These are phyloP conservation scores for Medicago arabica DNA, from an alignment of 306 rosid genomes.

Conservation along the genomic window DNA sequence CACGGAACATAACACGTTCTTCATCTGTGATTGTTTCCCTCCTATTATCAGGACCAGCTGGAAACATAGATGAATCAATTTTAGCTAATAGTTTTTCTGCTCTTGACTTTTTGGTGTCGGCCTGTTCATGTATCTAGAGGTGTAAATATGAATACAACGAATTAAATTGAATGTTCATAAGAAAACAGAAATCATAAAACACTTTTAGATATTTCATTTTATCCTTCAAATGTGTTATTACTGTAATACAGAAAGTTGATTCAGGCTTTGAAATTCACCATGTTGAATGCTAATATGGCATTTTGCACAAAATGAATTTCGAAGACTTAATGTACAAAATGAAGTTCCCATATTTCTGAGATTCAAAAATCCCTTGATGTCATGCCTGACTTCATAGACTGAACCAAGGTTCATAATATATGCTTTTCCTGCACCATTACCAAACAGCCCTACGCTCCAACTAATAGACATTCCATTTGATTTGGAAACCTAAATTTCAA, in stretches of 20 bases:
- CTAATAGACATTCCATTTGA: slow-evolving; percentile 19
- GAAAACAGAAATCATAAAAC: slow-evolving; percentile 27
- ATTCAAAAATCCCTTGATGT: neutral
- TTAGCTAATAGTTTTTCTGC: slow-evolving; percentile 74
- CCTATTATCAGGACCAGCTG: slow-evolving; percentile 78
- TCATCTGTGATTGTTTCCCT: slow-evolving; percentile 92
- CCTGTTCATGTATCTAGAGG: slow-evolving; percentile 60
- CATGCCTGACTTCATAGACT: slow-evolving; percentile 9
- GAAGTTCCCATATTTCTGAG: neutral
- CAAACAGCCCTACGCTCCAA: slow-evolving; percentile 17
- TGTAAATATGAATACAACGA: slow-evolving; percentile 15
- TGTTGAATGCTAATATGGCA: neutral
- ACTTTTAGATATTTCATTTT: neutral
- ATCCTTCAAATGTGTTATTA: neutral
- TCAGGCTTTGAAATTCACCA: neutral
- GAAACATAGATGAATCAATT: slow-evolving; percentile 82
- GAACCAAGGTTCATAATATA: neutral
- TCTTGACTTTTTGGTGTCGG: slow-evolving; percentile 77
- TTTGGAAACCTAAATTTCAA: slow-evolving; percentile 30
- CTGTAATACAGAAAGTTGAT: neutral
- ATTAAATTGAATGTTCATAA: slow-evolving; percentile 13
- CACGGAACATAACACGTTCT: slow-evolving; percentile 89
- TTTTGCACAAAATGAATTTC: slow-evolving; percentile 32
- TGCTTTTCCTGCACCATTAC: slow-evolving; percentile 1
- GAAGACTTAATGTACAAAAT: neutral